Evolutionary conservation across 2,329 filamentous ascomycete genomes (phyloP), one percentile per base, ranked within the genome.

Genomic region (Dactylellina parvicollis): DNA sequence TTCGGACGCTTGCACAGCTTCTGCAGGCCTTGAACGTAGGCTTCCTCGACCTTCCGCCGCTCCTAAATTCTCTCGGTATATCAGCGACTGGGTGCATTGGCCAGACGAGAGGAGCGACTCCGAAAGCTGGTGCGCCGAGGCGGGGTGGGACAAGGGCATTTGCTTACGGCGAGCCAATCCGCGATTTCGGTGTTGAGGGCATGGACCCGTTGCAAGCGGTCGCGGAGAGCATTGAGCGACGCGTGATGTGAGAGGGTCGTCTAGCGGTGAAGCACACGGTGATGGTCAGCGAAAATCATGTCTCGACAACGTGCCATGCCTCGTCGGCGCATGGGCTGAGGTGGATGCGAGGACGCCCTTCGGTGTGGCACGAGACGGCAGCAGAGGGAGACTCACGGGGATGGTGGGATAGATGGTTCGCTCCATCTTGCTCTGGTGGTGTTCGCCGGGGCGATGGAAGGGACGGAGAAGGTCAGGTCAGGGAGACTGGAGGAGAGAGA

Each of bases 371-470:
- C 24, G n/a, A 24, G 18, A 38, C 26, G 26, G 22, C 32, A 5
- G 50, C 8, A n/a, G 32, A 24, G 47, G 24, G 10, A 82, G 12
- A 82, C 90, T 85, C 85, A 97, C 94, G 89, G 96, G 89, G 87
- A 98, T 89, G 78, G 89, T 89, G 81, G 94, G 92, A 85, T 98
- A 98, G 82, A 97, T 94, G 82, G 90, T 86, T 82, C 92, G 88
- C 80, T 91, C 69, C 69, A 73, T 73, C 3, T 14, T 59, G 22
- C 26, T 10, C 22, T n/a, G 8, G n/a, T 30, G 5, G 26, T 5
- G 9, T 60, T 49, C 28, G 40, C 38, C 42, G 18, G 40, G 9
- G 55, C 26, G 26, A 46, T 38, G 40, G 34, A 47, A 44, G 42
- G 40, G 28, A 20, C 26, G 24, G 42, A 28, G 55, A 47, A 40